Evolutionary conservation across 2,329 filamentous ascomycete genomes (phyloP), one percentile per base, ranked within the genome.

Genomic region (Venturia nashicola): DNA sequence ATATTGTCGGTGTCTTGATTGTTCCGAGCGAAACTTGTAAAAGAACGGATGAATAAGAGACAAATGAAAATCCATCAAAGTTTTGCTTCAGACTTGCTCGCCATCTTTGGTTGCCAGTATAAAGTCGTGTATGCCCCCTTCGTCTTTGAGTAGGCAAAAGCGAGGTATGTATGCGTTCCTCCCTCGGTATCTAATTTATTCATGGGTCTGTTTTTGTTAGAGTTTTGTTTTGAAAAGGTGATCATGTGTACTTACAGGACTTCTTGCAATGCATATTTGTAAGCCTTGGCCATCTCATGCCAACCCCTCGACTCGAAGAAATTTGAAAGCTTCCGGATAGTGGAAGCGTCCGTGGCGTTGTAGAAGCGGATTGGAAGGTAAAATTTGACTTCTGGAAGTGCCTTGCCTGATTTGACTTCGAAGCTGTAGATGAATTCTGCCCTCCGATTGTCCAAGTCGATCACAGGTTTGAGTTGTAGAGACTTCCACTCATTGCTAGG

Each of bases 361-460:
- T 59, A 59, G 55, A 59, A 59, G 55, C 55, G 55, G 39, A 59
- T 59, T 14, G 55, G 55, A 3, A 59, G 20, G 39, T 59, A 59
- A 14, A 59, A 59, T 59, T 59, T 59, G 39, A 59, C 39, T 5
- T 59, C 55, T 36, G 55, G 55, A 39, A 42, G 18, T 9, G 55
- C 14, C 34, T 42, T 39, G 32, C 55, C 55, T n/a, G 55, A 59
- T 20, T 16, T 39, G 12, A 59, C 32, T 27, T 59, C 55, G 55
- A 59, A 59, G 32, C 55, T 59, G 55, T 39, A 59, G 9, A 59
- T 59, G 32, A 59, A 59, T 59, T 59, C 55, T 39, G 34, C 6
- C 14, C 34, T n/a, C 11, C 55, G 55, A 6, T 59, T 27, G 39
- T 59, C 39, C 34, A 59, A 16, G 11, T 59, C 39, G 55, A 39